Evolutionary conservation across 371 early-diverging fungal species (phyloP).

Genomic region (Rhizomucor pusillus): DNA sequence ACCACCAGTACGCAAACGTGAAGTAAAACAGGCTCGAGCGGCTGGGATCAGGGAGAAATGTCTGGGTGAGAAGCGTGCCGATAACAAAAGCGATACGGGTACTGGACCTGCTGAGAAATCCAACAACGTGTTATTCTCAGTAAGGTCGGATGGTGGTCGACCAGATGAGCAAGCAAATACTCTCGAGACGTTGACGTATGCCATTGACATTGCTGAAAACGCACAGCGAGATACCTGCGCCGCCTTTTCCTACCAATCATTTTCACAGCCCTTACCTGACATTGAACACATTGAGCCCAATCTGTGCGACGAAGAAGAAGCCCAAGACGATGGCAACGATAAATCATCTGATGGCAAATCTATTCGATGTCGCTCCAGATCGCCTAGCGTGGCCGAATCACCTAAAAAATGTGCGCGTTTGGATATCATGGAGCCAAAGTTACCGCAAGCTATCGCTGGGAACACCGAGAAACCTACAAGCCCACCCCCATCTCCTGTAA

Average conservation of each 20-base stretch:
- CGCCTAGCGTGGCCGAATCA: neutral
- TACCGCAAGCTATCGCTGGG: neutral
- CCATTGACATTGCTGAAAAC: constrained; percentile 36
- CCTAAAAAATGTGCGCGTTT: too few species aligned
- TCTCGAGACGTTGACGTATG: constrained; percentile 34
- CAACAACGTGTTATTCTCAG: too few species aligned
- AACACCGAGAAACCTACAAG: constrained; percentile 11
- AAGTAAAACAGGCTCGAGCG: neutral
- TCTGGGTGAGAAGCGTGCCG: too few species aligned
- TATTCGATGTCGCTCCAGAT: neutral
- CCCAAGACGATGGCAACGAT: neutral
- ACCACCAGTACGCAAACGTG: too few species aligned
- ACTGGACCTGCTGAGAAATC: too few species aligned
- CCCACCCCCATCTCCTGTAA: constrained; percentile 31
- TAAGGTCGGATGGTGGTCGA: too few species aligned
- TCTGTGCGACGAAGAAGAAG: constrained; percentile 17
- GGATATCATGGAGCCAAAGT: too few species aligned
- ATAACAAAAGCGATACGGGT: too few species aligned
- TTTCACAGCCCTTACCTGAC: constrained; percentile 29
- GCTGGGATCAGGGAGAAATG: neutral
- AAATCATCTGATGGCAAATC: constrained; percentile 1
- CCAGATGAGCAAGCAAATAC: constrained; percentile 11
- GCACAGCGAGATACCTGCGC: constrained; percentile 1
- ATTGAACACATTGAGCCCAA: constrained; percentile 21
- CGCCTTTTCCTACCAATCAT: neutral